A percentile compares a stretch with the other conserved stretches of the same genome.
Conservation (phyloP, 768 basidiomycete genomes). For the Lentinula aciculospora region DNA sequence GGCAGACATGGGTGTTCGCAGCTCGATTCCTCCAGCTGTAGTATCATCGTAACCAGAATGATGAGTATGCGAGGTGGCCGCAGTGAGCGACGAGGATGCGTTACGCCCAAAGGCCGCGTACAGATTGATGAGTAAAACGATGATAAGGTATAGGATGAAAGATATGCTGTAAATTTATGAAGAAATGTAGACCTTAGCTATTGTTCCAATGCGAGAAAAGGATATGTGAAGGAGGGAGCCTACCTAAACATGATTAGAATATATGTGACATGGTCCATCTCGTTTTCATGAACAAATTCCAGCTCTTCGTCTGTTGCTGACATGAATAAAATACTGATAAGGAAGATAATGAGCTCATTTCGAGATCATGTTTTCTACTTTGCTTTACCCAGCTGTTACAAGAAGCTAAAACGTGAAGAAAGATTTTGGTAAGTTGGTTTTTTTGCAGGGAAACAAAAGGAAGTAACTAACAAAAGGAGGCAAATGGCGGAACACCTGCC, state of each 20-base stretch:
- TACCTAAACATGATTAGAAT: conserved; percentile 80
- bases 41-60: conserved; percentile 5
- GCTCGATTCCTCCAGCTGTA: conserved; percentile 34
- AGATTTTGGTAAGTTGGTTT: conserved; percentile 7
- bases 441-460: not conserved
- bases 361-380: not conserved
- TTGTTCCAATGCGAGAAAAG: not conserved
- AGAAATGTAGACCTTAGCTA: not conserved
- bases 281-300: conserved; percentile 55
- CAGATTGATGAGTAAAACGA: conserved; percentile 64
- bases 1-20: conserved; percentile 23
- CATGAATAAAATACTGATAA: conserved; percentile 73
- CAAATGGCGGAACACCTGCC: conserved; percentile 75
- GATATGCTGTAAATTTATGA: conserved; percentile 41
- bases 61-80: conserved; percentile 4
- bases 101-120: conserved; percentile 62
- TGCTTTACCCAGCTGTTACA: conserved; percentile 70
- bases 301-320: conserved; percentile 93
- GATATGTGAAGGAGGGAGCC: conserved; percentile 10
- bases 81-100: conserved; percentile 20
- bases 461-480: conserved; percentile 72
- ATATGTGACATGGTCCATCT: conserved; percentile 92
- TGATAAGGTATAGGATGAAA: conserved; percentile 73
- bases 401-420: conserved; percentile 43
- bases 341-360: not conserved